Percentiles rank a stretch among this genome's conserved stretches.
phyloP scores from a whole-genome alignment of 2,329 filamentous ascomycete species.

The Ophiostoma sp. region DNA sequence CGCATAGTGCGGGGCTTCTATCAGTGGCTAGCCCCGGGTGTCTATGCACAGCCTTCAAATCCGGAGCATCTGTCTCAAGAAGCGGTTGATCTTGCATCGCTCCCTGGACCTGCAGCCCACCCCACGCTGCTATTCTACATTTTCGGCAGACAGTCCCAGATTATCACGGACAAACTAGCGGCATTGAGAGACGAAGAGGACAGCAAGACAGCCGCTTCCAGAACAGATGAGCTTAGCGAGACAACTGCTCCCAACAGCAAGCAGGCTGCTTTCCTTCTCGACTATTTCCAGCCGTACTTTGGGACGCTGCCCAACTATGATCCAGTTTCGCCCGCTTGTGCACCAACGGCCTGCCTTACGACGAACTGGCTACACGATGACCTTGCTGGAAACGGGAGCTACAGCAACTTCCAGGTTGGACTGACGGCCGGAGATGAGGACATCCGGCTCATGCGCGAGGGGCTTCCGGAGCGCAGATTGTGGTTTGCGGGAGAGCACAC shows the following conservation, averaged over 20 bases:
- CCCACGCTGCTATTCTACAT: conserved; percentile 83
- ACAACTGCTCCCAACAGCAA: conserved; percentile 37
- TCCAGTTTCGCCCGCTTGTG: conserved; percentile 48
- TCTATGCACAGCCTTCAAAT: conserved; percentile 58
- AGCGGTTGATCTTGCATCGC: conserved; percentile 67
- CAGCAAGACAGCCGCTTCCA: no score
- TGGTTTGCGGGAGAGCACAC: conserved; percentile 93
- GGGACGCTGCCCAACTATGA: conserved; percentile 66
- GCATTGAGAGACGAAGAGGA: conserved; percentile 30
- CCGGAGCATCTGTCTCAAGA: conserved; percentile 67
- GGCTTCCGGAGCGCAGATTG: conserved; percentile 60
- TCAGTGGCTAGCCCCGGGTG: conserved; percentile 64
- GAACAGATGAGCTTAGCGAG: conserved; percentile 19
- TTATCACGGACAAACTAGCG: conserved; percentile 45
- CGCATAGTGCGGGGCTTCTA: conserved; percentile 59
- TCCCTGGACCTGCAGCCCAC: conserved; percentile 55
- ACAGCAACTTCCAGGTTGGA: conserved; percentile 78
- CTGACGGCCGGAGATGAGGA: conserved; percentile 65
- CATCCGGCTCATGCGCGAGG: conserved; percentile 58
- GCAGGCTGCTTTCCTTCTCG: conserved; percentile 50
- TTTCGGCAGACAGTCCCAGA: conserved; percentile 56
- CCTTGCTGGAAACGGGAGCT: conserved; percentile 74
- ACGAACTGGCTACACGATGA: conserved; percentile 76
- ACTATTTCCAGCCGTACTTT: conserved; percentile 73
- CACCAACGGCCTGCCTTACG: conserved; percentile 57